Base-by-base conservation (phyloP, 2,329 filamentous ascomycete genomes). In the Colletotrichum nymphaeae region DNA sequence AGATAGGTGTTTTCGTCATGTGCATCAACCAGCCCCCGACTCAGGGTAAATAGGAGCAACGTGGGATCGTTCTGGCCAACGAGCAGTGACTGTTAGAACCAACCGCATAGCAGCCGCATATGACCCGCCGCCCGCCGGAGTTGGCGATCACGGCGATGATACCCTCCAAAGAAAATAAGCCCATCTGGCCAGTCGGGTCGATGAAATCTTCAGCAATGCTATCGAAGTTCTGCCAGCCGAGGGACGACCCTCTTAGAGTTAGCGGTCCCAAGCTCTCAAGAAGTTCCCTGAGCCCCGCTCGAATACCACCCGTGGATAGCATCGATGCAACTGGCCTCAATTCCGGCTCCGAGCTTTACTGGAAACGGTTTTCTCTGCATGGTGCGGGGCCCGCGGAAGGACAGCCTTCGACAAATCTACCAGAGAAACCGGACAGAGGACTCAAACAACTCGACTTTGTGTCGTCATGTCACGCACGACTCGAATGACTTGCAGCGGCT, bases 401-500 rank as follows among this genome's bases (percentile, higher is more conserved):
- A 49, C 62, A 24, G 8, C 42, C 22, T 16, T 57, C 14, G 53
- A 63, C 59, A 67, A 46, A 35, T 56, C 12, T 35, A 46, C 37
- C 35, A 73, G 55, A 70, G 32, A 35, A 46, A 35, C 37, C 35
- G 70, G 55, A 70, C 55, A 49, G 56, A 9, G 32, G 11, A 30
- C 70, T 57, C 30, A 37, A 49, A 64, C 66, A 60, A 37, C 70
- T 49, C 57, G 6, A 32, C 64, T 63, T 32, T 53, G 46, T 70
- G 60, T 73, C 70, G 70, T 73, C 70, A 73, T 62, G 56, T 60
- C 56, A 65, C 67, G 59, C 60, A 65, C 55, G 55, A 65, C 55
- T 69, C 67, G 70, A 70, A 73, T 73, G 70, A 73, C 70, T 70
- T 73, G 70, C 70, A 73, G 70, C 70, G 56, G 67, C 67, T 70